These are phyloP conservation scores for Ramalina peruviana DNA, from an alignment of 495 filamentous ascomycete species.

Conservation along the genomic window DNA sequence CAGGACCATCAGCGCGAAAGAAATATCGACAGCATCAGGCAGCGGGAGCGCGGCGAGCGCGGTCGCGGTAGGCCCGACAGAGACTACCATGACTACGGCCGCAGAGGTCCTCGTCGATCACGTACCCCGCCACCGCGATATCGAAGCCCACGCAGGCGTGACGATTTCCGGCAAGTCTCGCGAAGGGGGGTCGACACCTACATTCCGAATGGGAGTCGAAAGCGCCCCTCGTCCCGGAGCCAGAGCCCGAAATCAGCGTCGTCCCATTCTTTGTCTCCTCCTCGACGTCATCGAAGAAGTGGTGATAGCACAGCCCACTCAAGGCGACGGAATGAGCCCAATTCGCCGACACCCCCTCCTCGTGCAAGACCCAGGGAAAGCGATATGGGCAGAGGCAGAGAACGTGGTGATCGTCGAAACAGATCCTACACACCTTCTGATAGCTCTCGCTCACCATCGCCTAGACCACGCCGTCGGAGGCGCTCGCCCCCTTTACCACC, in stretches of 20 bases:
- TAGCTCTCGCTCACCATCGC: slow-evolving; percentile 48
- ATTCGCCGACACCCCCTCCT: slow-evolving; percentile 28
- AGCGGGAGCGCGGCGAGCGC: slow-evolving; percentile 61
- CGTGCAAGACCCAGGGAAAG: slow-evolving; percentile 22
- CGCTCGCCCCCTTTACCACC: slow-evolving; percentile 28
- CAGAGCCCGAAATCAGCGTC: slow-evolving; percentile 26
- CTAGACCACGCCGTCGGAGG: slow-evolving; percentile 39
- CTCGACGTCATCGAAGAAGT: slow-evolving; percentile 19
- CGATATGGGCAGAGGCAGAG: slow-evolving; percentile 25
- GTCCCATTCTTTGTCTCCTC: slow-evolving; percentile 25
- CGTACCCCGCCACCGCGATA: slow-evolving; percentile 49
- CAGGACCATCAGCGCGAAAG: slow-evolving; percentile 42
- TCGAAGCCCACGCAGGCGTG: slow-evolving; percentile 32
- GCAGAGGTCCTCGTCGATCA: slow-evolving; percentile 34
- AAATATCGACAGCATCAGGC: slow-evolving; percentile 51
- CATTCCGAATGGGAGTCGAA: slow-evolving; percentile 29
- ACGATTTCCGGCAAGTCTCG: slow-evolving; percentile 36
- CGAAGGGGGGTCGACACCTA: slow-evolving; percentile 45
- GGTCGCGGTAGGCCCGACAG: slow-evolving; percentile 36
- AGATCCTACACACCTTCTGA: slow-evolving; percentile 35
- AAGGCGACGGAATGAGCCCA: slow-evolving; percentile 24
- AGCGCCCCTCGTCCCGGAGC: slow-evolving; percentile 15
- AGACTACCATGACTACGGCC: slow-evolving; percentile 32
- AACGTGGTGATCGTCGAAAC: slow-evolving; percentile 37
- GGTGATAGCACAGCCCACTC: slow-evolving; percentile 17